A percentile compares a stretch with the other conserved stretches of the same genome.
These are phyloP conservation scores for Podospora anserina DNA, from an alignment of 495 filamentous ascomycete species.

Conservation along the genomic window DNA sequence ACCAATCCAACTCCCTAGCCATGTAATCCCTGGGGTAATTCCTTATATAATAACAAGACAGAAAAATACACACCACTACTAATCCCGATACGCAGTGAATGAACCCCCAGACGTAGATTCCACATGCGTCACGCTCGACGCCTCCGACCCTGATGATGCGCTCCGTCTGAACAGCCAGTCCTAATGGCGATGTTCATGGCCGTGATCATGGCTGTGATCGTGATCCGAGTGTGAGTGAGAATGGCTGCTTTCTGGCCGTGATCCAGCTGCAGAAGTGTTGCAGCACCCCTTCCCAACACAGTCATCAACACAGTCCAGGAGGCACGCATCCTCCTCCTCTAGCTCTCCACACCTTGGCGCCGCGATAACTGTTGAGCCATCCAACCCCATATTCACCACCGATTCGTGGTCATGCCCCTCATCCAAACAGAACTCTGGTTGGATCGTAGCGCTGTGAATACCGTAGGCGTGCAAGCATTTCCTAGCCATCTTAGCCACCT, in stretches of 20 bases:
- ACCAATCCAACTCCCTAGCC: not conserved
- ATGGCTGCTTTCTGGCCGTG: constrained; percentile 29
- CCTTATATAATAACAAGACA: not conserved
- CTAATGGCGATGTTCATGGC: constrained; percentile 9
- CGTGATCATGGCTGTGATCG: constrained; percentile 3
- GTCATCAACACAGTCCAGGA: constrained; percentile 82
- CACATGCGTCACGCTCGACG: not conserved
- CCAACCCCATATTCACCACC: constrained; percentile 35
- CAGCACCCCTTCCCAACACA: constrained; percentile 78
- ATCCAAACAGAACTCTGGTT: constrained; percentile 84
- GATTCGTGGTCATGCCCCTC: constrained; percentile 37
- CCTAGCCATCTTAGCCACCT: constrained; percentile 71
- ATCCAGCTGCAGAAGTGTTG: constrained; percentile 18
- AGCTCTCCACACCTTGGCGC: constrained; percentile 50
- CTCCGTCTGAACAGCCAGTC: not conserved
- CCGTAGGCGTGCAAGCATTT: constrained; percentile 90
- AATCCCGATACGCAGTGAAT: not conserved
- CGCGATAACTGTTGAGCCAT: constrained; percentile 39
- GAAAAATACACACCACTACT: not conserved
- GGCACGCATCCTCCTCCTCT: constrained; percentile 61
- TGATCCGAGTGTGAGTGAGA: constrained; percentile 19
- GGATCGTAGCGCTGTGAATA: constrained; percentile 96
- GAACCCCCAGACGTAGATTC: not conserved
- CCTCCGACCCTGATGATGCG: not conserved
- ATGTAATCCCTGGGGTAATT: not conserved